Conservation (phyloP, 208 protist species). For the Trypanosoma rangeli region DNA sequence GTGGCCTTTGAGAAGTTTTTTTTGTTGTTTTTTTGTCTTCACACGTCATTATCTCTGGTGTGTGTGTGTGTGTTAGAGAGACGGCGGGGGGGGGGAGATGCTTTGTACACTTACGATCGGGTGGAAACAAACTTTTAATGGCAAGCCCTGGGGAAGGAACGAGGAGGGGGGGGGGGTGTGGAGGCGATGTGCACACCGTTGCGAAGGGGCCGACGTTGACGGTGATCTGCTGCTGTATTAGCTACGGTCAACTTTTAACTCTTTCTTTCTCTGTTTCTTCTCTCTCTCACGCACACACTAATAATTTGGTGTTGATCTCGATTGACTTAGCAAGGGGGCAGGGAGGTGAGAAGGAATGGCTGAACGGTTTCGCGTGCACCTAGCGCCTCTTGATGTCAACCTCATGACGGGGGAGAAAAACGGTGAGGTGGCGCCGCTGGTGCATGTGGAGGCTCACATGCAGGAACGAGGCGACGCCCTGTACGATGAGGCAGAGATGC, state of each 20-base stretch:
- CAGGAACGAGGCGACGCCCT: neutral
- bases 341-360: slow-evolving; percentile 10
- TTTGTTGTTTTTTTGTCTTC: neutral
- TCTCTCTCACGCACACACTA: neutral
- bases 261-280: neutral
- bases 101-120: neutral
- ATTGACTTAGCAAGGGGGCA: neutral
- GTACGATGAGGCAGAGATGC: neutral
- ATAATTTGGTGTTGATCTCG: neutral
- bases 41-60: neutral
- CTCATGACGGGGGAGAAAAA: neutral
- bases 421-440: neutral
- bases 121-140: neutral
- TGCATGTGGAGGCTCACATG: slow-evolving; percentile 12
- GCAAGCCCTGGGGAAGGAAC: neutral
- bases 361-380: slow-evolving; percentile 26
- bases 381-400: slow-evolving; percentile 16
- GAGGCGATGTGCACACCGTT: too few species aligned
- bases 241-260: neutral
- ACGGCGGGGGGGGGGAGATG: neutral
- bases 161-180: neutral
- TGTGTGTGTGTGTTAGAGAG: neutral
- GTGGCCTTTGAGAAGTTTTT: neutral
- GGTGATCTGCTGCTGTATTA: neutral
- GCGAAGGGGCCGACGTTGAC: neutral